A percentile compares a stretch with the other conserved stretches of the same genome.
phyloP scores from a whole-genome alignment of 2,329 filamentous ascomycete genomes.

The Ophiosphaerella korrae region DNA sequence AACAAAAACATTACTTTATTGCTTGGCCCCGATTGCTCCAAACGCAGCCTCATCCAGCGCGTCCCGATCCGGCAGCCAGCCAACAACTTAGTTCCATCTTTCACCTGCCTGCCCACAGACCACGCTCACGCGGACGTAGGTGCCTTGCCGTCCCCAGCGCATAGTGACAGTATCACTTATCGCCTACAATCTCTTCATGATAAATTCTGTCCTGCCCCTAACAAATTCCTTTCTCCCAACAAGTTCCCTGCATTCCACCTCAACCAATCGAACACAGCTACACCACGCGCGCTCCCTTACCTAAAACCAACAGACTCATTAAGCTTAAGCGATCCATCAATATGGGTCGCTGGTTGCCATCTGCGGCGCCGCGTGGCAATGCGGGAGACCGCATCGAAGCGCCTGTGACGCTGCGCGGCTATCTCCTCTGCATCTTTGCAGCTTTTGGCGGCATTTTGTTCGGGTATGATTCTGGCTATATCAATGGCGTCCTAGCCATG shows the following conservation, averaged over 20 bases:
- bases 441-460: conserved; percentile 65
- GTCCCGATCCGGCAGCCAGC: not conserved
- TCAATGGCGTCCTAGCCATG: conserved; percentile 67
- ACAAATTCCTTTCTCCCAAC: not conserved
- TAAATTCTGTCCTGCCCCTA: conserved; percentile 4
- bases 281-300: too few relatives aligned
- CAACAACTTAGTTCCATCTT: not conserved
- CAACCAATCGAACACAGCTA: not conserved
- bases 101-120: not conserved
- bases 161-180: not conserved
- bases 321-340: not conserved
- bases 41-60: not conserved
- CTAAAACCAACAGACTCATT: not conserved
- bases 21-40: not conserved
- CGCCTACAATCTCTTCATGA: not conserved
- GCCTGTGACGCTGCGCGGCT: conserved; percentile 55
- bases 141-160: conserved; percentile 7
- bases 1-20: too few relatives aligned
- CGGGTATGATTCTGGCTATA: conserved; percentile 80
- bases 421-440: conserved; percentile 55
- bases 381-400: conserved; percentile 59
- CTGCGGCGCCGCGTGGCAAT: conserved; percentile 20
- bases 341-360: conserved; percentile 34
- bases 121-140: conserved; percentile 8
- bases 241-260: conserved; percentile 1